Conservation (phyloP, 345 rosid genomes). For the Populus deltoides region DNA sequence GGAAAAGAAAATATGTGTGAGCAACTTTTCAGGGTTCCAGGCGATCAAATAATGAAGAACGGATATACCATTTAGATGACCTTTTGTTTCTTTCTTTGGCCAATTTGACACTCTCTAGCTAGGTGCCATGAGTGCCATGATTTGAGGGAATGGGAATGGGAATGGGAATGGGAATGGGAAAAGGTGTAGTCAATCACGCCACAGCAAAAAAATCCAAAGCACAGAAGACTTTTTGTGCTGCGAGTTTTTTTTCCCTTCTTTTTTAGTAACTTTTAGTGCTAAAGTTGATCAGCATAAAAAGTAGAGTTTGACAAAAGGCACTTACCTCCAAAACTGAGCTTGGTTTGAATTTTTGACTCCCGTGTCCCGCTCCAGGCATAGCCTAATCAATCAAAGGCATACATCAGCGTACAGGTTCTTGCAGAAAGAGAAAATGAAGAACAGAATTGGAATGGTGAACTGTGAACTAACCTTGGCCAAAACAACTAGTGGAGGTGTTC, state of each 20-base stretch:
- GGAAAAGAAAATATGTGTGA: not conserved
- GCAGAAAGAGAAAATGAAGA: not conserved
- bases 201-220: not conserved
- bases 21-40: not conserved
- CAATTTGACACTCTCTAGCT: not conserved
- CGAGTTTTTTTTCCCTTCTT: too few species aligned
- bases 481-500: conserved; percentile 53
- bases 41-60: not conserved
- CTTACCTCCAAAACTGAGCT: conserved; percentile 41
- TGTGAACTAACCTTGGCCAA: conserved; percentile 46
- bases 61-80: not conserved
- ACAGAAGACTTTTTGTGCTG: conserved; percentile 16
- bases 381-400: conserved; percentile 29
- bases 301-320: conserved; percentile 10
- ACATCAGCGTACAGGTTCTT: not conserved
- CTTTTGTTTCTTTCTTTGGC: not conserved
- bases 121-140: conserved; percentile 6
- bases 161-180: not conserved
- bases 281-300: not conserved
- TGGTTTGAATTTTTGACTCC: conserved; percentile 39
- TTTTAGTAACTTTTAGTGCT: conserved; percentile 4
- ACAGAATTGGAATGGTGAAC: not conserved
- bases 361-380: conserved; percentile 50
- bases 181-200: not conserved
- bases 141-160: not conserved